Percentiles rank a stretch among this genome's conserved stretches.
Conservation (phyloP, 2,329 filamentous ascomycete species). For the Aspergillus eucalypticola region DNA sequence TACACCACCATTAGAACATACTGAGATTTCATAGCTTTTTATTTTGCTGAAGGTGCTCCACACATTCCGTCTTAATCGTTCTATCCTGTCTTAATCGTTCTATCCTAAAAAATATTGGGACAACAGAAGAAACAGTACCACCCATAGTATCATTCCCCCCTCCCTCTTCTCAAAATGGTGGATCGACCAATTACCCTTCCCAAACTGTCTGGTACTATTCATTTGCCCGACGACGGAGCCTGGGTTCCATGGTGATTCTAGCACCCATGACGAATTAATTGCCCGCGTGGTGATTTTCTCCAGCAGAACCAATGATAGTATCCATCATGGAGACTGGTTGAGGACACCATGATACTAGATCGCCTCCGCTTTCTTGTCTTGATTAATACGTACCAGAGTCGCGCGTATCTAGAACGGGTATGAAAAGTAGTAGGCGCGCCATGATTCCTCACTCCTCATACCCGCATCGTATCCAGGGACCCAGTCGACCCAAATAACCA, state of each 20-base stretch:
- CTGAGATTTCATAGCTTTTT: no score
- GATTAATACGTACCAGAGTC: neutral
- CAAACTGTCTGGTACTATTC: constrained; percentile 1
- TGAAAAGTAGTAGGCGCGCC: neutral
- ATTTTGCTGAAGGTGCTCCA: no score
- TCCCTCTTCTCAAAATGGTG: neutral
- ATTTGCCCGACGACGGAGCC: constrained; percentile 9
- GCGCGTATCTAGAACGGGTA: no score
- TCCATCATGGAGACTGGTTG: neutral
- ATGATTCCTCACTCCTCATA: constrained; percentile 4
- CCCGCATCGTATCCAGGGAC: constrained; percentile 16
- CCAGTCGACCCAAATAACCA: constrained; percentile 22
- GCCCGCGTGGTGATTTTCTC: constrained; percentile 16
- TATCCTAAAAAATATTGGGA: no score
- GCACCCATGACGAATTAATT: constrained; percentile 12
- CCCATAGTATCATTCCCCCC: no score
- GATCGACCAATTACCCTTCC: constrained; percentile 2
- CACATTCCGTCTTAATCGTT: no score
- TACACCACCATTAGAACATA: no score
- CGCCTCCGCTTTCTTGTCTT: neutral
- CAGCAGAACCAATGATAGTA: constrained; percentile 13
- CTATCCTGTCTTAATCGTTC: no score
- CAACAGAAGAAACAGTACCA: no score
- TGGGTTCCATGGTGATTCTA: constrained; percentile 10
- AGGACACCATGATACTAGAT: constrained; percentile 1